Evolutionary conservation across 2,329 filamentous ascomycete genomes (phyloP), one percentile per base, ranked within the genome.

Genomic region (Claviceps sp.): DNA sequence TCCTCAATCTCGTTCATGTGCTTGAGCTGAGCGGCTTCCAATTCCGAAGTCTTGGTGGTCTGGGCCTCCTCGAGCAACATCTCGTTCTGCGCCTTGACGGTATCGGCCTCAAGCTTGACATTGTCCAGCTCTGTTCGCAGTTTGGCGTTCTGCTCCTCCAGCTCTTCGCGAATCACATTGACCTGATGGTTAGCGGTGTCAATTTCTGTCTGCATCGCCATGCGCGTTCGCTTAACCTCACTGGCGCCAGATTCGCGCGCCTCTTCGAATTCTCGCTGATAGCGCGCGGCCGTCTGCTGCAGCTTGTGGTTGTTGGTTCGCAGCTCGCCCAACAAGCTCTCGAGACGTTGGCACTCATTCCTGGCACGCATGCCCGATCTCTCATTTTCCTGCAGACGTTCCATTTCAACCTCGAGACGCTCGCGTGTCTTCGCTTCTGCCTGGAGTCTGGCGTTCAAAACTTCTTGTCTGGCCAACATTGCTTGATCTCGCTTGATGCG

Each of bases 171-270:
- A 29, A 91, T 82, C 51, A 85, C 78, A 61, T 94, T 91, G 66
- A 91, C 85, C 60, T 95, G 85, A 64, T 87, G 83, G 62, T 90
- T 93, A 49, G 90, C 86, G 40, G 81, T 75, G 53, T 95, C 88
- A 37, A 96, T 73, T 62, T 96, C 88, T 13, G 79, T 77, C 64
- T 95, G 85, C 73, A 95, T 76, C 4, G 87, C 77, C 55, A 84
- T 79, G 53, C 86, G 85, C 14, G 84, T 87, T 46, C 88, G 84
- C 64, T 91, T 83, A 45, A 94, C 82, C 63, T 97, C 90, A 39
- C 80, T 78, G 42, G 84, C 81, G 52, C 82, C 88, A 48, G 82
- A 83, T 60, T 95, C 88, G 56, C 85, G 81, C 9, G 88, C 86
- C 61, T 95, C 87, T 54, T 88, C 80, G 60, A 91, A 86, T 61